Percentiles rank a stretch among this genome's conserved stretches.
phyloP scores from a whole-genome alignment of 345 rosid genomes.

The Bruguiera sexangula region DNA sequence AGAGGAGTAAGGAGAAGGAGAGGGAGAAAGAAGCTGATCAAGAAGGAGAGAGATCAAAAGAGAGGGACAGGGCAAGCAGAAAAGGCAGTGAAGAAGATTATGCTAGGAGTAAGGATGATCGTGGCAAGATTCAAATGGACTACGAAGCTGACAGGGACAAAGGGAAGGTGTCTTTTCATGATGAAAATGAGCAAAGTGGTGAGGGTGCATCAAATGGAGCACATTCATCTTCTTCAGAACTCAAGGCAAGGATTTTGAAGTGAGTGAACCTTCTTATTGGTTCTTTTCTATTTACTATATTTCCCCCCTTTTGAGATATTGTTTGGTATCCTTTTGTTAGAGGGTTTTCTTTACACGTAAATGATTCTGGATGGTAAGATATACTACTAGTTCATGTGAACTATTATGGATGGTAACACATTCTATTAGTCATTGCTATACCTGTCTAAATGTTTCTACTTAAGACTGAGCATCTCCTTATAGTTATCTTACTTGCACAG shows the following conservation, averaged over 20 bases:
- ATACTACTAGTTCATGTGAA: background rate
- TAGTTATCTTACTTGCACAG: conserved; percentile 29
- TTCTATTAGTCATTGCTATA: background rate
- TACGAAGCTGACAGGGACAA: conserved; percentile 38
- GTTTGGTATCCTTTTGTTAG: background rate
- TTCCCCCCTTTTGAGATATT: background rate
- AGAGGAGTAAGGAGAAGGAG: conserved; percentile 35
- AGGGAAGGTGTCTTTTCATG: conserved; percentile 20
- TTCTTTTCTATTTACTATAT: background rate
- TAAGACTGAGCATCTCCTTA: background rate
- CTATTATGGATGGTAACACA: background rate
- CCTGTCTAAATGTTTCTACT: background rate
- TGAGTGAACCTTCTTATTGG: conserved; percentile 30
- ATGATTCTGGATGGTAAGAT: background rate
- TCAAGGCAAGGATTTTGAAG: conserved; percentile 68
- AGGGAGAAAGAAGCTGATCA: conserved; percentile 40
- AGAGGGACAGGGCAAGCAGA: conserved; percentile 35
- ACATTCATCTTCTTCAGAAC: conserved; percentile 34
- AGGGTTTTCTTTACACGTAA: background rate
- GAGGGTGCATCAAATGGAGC: conserved; percentile 35
- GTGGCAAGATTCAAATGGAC: conserved; percentile 22
- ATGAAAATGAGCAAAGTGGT: conserved; percentile 31
- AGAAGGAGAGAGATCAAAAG: conserved; percentile 39
- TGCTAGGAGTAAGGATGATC: conserved; percentile 29
- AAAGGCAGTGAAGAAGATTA: conserved; percentile 34